phyloP scores from a whole-genome alignment of 306 rosid genomes.

The Cyamopsis tetragonoloba region DNA sequence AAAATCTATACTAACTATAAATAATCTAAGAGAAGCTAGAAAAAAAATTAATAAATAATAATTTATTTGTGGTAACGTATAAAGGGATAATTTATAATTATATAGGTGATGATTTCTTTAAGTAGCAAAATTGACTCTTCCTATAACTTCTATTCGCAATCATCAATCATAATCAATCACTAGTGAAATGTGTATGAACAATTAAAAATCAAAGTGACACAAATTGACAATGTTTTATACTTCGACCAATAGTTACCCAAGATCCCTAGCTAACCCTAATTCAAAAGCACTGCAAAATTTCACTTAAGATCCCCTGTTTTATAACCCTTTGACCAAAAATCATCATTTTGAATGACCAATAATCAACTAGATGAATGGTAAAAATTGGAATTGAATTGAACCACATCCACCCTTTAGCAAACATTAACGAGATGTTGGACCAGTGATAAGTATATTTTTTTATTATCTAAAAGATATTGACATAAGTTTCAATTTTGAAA shows the following conservation, averaged over 20 bases:
- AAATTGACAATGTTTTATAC: neutral
- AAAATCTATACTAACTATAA: too few relatives aligned
- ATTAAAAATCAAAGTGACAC: neutral
- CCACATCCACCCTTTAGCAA: too few relatives aligned
- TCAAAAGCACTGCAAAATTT: slow-evolving; percentile 7
- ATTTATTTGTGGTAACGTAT: too few relatives aligned
- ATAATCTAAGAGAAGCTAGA: too few relatives aligned
- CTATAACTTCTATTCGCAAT: neutral
- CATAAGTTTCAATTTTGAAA: too few relatives aligned
- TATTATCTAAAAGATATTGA: too few relatives aligned
- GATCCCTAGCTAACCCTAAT: slow-evolving; percentile 19
- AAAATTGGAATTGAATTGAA: slow-evolving; percentile 13
- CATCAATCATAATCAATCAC: slow-evolving; percentile 15
- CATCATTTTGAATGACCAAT: slow-evolving; percentile 41
- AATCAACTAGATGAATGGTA: slow-evolving; percentile 29
- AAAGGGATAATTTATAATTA: too few relatives aligned
- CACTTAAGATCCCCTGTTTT: slow-evolving; percentile 29
- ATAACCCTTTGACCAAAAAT: slow-evolving; percentile 36
- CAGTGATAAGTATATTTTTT: too few relatives aligned
- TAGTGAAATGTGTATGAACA: slow-evolving; percentile 15
- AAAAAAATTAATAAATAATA: too few relatives aligned
- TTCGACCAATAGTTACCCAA: slow-evolving; percentile 19
- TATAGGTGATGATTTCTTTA: neutral
- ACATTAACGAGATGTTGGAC: too few relatives aligned
- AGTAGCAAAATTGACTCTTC: slow-evolving; percentile 7